Evolutionary conservation across 1,284 basidiomycete genomes (phyloP), one percentile per base, ranked within the genome.

Genomic region (Trichosporon inkin): DNA sequence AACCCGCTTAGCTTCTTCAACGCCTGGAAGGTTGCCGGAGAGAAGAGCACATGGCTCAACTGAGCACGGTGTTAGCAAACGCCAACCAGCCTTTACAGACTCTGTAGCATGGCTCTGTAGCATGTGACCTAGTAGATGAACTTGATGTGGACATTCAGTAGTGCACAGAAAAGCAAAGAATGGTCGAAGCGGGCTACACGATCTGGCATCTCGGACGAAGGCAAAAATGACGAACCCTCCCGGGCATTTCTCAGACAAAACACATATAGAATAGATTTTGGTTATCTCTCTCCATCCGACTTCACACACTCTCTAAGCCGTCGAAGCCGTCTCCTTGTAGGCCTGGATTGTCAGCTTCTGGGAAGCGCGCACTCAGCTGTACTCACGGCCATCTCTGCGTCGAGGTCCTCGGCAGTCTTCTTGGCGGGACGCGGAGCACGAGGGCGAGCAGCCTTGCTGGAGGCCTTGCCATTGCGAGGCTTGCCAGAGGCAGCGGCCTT

Each of bases 351-450:
- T 56, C 53, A 39, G 36, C 16, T 17, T 19, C 13, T 22, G 6
- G 7, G 17, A 6, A 8, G 7, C 13, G 14, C 6, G 14, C 22
- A 32, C 7, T 16, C 38, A 8, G 24, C 19, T 14, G 10, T 20
- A 41, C 91, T 84, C 88, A 88, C 75, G 67, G 73, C 79, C 83
- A 84, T 87, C 86, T 83, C 83, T 52, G 82, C 87, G 81, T 77
- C 84, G 66, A 80, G 82, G 74, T 79, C 82, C 76, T 82, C 83
- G 40, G 80, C 79, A 32, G 81, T 81, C 78, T 83, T 83, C 68
- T 79, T 77, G 24, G 81, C 79, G 32, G 81, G 76, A n/a, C 78
- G 72, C 56, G 78, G 70, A 20, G 64, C 66, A 44, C 70, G 71
- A 38, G 72, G 71, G 22, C 28, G 24, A 24, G 44, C 14, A 6